Percentiles rank a stretch among this genome's conserved stretches.
phyloP scores from a whole-genome alignment of 164 flowering plant genomes.

The Macadamia tetraphylla region DNA sequence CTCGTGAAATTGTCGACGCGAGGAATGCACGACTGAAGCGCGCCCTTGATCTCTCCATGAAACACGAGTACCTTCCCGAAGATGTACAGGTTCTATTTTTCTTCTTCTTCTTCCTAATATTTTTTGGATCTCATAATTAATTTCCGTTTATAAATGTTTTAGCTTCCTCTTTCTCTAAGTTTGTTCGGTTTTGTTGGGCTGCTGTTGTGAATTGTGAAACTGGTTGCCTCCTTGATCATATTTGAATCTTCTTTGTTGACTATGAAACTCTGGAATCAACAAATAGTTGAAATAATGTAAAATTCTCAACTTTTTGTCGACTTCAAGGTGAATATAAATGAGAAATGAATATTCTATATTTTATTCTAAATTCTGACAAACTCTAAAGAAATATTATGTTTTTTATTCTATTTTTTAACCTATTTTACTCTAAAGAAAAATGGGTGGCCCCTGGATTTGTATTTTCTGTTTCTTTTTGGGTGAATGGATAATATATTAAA shows the following conservation, averaged over 20 bases:
- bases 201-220: too few relatives aligned
- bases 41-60: conserved; percentile 97
- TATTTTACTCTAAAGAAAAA: too few relatives aligned
- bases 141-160: background rate
- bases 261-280: background rate
- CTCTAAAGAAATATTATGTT: too few relatives aligned
- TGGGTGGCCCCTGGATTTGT: too few relatives aligned
- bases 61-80: conserved; percentile 77
- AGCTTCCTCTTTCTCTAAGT: background rate
- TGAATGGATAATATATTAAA: too few relatives aligned
- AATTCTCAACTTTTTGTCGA: too few relatives aligned
- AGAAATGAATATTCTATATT: too few relatives aligned
- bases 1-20: conserved; percentile 85
- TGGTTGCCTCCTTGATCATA: background rate
- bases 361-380: too few relatives aligned
- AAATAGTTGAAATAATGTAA: too few relatives aligned
- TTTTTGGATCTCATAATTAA: background rate
- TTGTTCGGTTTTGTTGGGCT: background rate
- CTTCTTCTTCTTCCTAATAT: background rate
- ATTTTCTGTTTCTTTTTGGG: too few relatives aligned
- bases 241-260: background rate
- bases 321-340: too few relatives aligned
- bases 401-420: too few relatives aligned
- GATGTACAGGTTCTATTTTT: conserved; percentile 68
- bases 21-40: conserved; percentile 88